Base-by-base conservation (phyloP, 2,329 filamentous ascomycete genomes). In the Beauveria australis region DNA sequence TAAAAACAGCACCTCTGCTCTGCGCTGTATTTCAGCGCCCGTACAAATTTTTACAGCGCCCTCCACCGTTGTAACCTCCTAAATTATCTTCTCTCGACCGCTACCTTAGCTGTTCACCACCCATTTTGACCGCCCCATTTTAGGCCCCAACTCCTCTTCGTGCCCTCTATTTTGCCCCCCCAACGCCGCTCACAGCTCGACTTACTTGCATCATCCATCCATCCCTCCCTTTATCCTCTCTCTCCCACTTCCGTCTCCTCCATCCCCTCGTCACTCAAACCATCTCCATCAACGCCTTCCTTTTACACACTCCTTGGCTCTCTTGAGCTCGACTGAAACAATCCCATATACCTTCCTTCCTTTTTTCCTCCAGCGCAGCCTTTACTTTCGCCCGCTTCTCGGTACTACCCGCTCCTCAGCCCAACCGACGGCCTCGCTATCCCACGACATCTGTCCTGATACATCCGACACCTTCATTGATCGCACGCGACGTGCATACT, bases 401-500 rank as follows among this genome's bases (percentile, higher is more conserved):
- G 48, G 48, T 44, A 37, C 56, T 33, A 59, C 40, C 56, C 10
- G 48, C 41, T 33, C 22, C 10, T 9, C 24, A 59, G 56, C 56
- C 47, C 56, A 52, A 53, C 26, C 19, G 6, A 46, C 56, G 48
- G 56, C 48, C 48, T 22, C 56, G 48, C 56, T 33, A 60, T 61
- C 54, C 49, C 51, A 57, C 48, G 58, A 55, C 53, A 61, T 55
- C 52, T 44, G 53, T 52, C 58, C 56, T 61, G 63, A 63, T 41
- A 62, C 44, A 59, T 26, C 64, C 59, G 56, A 55, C 53, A 60
- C 62, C 64, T 62, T 60, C 61, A 63, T 64, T 65, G 63, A 65
- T 67, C 69, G 73, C 74, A 73, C 71, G 68, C 70, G 73, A 74
- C 75, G 74, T 80, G 78, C 79, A 79, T 75, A 55, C 55, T 63